Evolutionary conservation across 495 filamentous ascomycete genomes (phyloP), one percentile per base, ranked within the genome.

Genomic region (Friedmanniomyces endolithicus): DNA sequence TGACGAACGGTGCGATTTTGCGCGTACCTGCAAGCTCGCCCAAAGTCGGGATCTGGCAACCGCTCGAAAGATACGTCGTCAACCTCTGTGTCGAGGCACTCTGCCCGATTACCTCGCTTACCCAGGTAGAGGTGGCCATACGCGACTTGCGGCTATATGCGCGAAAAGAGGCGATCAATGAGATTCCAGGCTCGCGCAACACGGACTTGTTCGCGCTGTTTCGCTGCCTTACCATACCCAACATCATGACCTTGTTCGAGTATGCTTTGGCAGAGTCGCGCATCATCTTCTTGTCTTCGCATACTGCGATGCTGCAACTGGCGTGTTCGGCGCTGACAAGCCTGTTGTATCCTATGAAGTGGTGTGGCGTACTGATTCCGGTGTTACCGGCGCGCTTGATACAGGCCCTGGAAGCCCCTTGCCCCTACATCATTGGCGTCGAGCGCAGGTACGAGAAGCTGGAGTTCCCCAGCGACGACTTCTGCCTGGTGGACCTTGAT

Each of bases 61-160:
- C 92, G 23, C 69, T 98, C 50, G 92, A 98, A 71, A 79, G 88
- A 70, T 98, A 96, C 70, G 92, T 98, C 37, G 86, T 97, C 71
- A 98, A 98, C 65, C 78, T 98, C 20, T 98, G 92, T 69, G 90
- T 89, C 11, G 94, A 97, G 67, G 92, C 92, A 6, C 83, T 90
- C 60, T 87, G 86, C 60, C 92, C 92, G 1, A 82, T 90, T 20
- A 83, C 86, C 23, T 97, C 92, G 4, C 88, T 89, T 68, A 98
- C 92, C 0, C 94, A 97, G 66, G 90, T 97, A 17, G 92, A 98
- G 71, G 74, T 98, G 19, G 81, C 84, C 1, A 82, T 98, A 16
- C 81, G 92, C 44, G 92, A 98, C 62, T 73, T 98, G 55, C 85
- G 90, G 12, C 70, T 98, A 33, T 95, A 94, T 70, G 89, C 92